Evolutionary conservation across 2,329 filamentous ascomycete species (phyloP).

Genomic region (Cercospora citrullina): DNA sequence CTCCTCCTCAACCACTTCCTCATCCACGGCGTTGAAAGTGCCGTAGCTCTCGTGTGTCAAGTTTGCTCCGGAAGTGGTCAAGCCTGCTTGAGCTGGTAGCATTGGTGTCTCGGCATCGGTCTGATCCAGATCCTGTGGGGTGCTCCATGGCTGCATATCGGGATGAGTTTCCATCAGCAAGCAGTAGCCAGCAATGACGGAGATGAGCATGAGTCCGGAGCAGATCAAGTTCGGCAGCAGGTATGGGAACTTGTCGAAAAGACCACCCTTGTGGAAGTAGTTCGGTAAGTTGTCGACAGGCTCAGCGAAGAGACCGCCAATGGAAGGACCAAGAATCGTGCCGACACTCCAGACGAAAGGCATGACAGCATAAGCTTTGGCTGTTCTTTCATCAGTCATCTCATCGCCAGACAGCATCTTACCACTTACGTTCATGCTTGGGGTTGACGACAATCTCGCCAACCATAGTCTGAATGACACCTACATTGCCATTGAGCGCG

Average conservation of each 20-base stretch:
- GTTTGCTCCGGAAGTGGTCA: conserved; percentile 69
- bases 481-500: conserved; percentile 86
- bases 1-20: conserved; percentile 53
- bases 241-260: conserved; percentile 81
- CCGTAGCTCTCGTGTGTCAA: conserved; percentile 67
- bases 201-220: conserved; percentile 70
- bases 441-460: conserved; percentile 80
- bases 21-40: conserved; percentile 48
- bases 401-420: not conserved
- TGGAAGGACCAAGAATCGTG: conserved; percentile 83
- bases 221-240: conserved; percentile 88
- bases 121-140: conserved; percentile 41
- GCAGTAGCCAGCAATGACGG: conserved; percentile 77
- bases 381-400: conserved; percentile 44
- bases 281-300: conserved; percentile 73
- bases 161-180: conserved; percentile 88
- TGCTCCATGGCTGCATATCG: conserved; percentile 64
- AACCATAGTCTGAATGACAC: conserved; percentile 77
- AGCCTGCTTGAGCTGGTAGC: conserved; percentile 64
- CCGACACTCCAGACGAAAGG: conserved; percentile 92
- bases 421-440: conserved; percentile 75
- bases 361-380: conserved; percentile 86
- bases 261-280: conserved; percentile 63
- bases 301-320: conserved; percentile 82
- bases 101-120: conserved; percentile 68